Base-by-base conservation (phyloP, 1,284 basidiomycete genomes). In the Cutaneotrichosporon spelunceum region DNA sequence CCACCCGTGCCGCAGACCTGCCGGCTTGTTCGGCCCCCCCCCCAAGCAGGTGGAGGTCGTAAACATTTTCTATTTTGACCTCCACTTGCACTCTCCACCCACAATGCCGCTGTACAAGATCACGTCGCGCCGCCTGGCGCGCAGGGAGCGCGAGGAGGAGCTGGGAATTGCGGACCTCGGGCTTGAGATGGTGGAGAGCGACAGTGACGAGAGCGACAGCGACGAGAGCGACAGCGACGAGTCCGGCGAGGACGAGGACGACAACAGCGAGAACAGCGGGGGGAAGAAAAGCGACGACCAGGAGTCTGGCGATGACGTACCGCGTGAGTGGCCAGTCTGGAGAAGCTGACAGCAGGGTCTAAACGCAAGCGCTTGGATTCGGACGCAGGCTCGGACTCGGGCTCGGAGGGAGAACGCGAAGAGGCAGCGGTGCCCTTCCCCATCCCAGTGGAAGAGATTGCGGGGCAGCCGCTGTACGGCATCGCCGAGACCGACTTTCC, bases 21-120 rank as follows among this genome's bases (percentile, higher is more conserved):
- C n/a, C n/a, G n/a, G n/a, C n/a, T n/a, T n/a, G n/a, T n/a, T n/a
- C n/a, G n/a, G n/a, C n/a, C n/a, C n/a, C n/a, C n/a, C n/a, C n/a
- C n/a, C n/a, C n/a, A n/a, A n/a, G n/a, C n/a, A n/a, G n/a, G n/a
- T n/a, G n/a, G n/a, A n/a, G n/a, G n/a, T n/a, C n/a, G n/a, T n/a
- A n/a, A n/a, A n/a, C n/a, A n/a, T n/a, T n/a, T n/a, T n/a, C n/a
- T n/a, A n/a, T n/a, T n/a, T n/a, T n/a, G n/a, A n/a, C n/a, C n/a
- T n/a, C n/a, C n/a, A n/a, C n/a, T n/a, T n/a, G n/a, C n/a, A n/a
- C n/a, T n/a, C n/a, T n/a, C n/a, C n/a, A n/a, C n/a, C n/a, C n/a
- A 90, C 47, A 7, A 75, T 75, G 73, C 73, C 73, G 21, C 63
- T 94, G 86, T 93, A 90, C 83, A 92, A 93, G 80, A 84, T 90